Conservation (phyloP, 805 yeast species). For the Kluyveromyces starmeri region DNA sequence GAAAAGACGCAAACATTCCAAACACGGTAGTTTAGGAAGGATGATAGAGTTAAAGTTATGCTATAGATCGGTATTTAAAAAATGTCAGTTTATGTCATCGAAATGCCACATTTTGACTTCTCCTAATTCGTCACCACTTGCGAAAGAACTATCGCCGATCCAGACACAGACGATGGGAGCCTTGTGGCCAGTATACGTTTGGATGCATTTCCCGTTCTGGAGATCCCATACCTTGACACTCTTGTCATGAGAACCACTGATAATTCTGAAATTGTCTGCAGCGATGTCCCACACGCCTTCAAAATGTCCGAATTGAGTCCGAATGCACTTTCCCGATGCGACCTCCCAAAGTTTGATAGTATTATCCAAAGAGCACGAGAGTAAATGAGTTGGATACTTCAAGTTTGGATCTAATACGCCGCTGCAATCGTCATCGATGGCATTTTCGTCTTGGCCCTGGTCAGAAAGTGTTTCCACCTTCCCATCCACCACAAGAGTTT, state of each 20-base stretch:
- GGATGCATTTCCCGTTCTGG: constrained; percentile 89
- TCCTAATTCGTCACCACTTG: constrained; percentile 86
- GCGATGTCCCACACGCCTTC: constrained; percentile 98
- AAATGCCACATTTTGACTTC: constrained; percentile 77
- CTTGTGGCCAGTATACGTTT: constrained; percentile 64
- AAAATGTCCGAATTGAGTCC: constrained; percentile 95
- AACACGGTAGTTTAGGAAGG: too few relatives aligned
- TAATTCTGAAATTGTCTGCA: constrained; percentile 90
- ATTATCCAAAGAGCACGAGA: constrained; percentile 85
- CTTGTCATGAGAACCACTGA: constrained; percentile 91
- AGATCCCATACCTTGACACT: constrained; percentile 92
- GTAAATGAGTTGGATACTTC: constrained; percentile 67
- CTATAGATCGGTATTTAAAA: too few relatives aligned
- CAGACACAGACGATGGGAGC: constrained; percentile 56
- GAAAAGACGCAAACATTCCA: too few relatives aligned
- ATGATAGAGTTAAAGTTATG: too few relatives aligned
- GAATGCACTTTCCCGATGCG: constrained; percentile 72
- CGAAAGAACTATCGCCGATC: constrained; percentile 80
- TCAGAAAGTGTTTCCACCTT: constrained; percentile 15
- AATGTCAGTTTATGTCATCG: too few relatives aligned
- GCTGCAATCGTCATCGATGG: constrained; percentile 13
- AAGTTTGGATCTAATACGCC: constrained; percentile 19
- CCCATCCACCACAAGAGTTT: constrained; percentile 39
- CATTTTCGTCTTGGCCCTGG: constrained; percentile 8
- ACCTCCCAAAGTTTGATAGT: constrained; percentile 92